These are phyloP conservation scores for Suillus discolor DNA, from an alignment of 768 basidiomycete genomes.

Conservation along the genomic window DNA sequence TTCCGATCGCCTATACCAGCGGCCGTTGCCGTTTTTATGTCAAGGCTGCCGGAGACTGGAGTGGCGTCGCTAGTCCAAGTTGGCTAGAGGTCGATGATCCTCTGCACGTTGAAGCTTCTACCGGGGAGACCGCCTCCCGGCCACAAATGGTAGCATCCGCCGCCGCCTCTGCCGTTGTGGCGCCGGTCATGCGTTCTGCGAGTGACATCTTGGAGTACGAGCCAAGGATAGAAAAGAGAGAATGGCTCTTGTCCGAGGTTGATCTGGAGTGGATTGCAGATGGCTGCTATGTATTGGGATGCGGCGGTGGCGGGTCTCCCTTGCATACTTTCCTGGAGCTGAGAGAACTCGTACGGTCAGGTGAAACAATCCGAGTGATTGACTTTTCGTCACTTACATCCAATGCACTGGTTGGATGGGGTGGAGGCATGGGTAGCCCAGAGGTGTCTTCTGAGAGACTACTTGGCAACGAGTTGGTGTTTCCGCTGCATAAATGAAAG, in stretches of 20 bases:
- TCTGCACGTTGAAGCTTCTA: not conserved
- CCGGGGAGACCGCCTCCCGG: constrained; percentile 8
- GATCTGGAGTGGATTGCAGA: constrained; percentile 63
- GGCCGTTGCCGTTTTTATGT: constrained; percentile 50
- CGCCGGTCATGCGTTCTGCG: constrained; percentile 16
- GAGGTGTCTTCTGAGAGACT: constrained; percentile 40
- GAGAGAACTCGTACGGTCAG: constrained; percentile 54
- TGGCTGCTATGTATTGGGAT: constrained; percentile 64
- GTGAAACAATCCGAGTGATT: constrained; percentile 46
- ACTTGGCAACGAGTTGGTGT: constrained; percentile 38
- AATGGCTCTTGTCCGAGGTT: constrained; percentile 49
- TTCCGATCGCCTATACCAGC: constrained; percentile 44
- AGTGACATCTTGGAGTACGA: constrained; percentile 37
- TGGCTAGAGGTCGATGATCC: constrained; percentile 20
- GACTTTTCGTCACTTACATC: constrained; percentile 45
- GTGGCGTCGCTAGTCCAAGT: constrained; percentile 26
- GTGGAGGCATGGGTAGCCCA: constrained; percentile 47
- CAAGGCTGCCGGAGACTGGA: constrained; percentile 59
- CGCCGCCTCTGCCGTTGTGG: constrained; percentile 16
- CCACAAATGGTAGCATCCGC: constrained; percentile 9
- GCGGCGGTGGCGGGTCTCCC: constrained; percentile 65
- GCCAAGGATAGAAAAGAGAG: constrained; percentile 40
- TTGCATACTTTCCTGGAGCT: constrained; percentile 52
- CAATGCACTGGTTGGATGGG: constrained; percentile 44
- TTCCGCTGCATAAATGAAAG: not conserved